These are phyloP conservation scores for Ophiostoma tasmaniense DNA, from an alignment of 2,329 filamentous ascomycete genomes.

Conservation along the genomic window DNA sequence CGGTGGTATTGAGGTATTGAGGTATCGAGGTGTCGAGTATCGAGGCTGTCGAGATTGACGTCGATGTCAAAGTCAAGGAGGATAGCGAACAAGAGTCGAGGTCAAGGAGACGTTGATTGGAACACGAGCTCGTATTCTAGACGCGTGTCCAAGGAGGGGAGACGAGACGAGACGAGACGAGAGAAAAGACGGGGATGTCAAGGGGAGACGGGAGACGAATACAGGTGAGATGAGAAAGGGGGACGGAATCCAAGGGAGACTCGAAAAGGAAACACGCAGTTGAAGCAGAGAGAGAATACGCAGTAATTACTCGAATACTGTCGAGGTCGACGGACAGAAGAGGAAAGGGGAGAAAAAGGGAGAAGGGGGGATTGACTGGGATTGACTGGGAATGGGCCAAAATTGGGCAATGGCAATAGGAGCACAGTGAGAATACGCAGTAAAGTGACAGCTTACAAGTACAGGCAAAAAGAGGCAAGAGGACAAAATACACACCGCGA, in stretches of 20 bases:
- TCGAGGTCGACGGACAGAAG: background rate
- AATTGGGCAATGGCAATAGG: background rate
- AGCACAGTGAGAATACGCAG: background rate
- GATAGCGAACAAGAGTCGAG: background rate
- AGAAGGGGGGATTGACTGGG: background rate
- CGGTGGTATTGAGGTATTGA: background rate
- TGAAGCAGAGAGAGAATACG: background rate
- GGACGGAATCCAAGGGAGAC: background rate
- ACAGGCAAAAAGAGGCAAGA: background rate
- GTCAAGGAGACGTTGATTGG: background rate
- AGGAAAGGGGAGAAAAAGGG: background rate
- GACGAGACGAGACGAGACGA: background rate
- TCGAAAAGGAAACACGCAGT: conserved; percentile 2
- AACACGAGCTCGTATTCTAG: conserved; percentile 1
- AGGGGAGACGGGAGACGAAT: conserved; percentile 6
- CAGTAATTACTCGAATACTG: background rate
- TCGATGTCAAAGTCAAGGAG: background rate
- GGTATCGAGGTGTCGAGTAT: background rate
- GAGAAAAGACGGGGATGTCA: conserved; percentile 13
- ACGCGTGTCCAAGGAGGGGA: conserved; percentile 1
- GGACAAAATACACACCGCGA: background rate
- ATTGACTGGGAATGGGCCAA: background rate
- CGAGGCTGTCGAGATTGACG: background rate
- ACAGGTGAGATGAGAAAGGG: background rate
- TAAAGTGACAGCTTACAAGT: background rate